Evolutionary conservation across 805 yeast species (phyloP).

Genomic region (Wickerhamiella kazuoi): DNA sequence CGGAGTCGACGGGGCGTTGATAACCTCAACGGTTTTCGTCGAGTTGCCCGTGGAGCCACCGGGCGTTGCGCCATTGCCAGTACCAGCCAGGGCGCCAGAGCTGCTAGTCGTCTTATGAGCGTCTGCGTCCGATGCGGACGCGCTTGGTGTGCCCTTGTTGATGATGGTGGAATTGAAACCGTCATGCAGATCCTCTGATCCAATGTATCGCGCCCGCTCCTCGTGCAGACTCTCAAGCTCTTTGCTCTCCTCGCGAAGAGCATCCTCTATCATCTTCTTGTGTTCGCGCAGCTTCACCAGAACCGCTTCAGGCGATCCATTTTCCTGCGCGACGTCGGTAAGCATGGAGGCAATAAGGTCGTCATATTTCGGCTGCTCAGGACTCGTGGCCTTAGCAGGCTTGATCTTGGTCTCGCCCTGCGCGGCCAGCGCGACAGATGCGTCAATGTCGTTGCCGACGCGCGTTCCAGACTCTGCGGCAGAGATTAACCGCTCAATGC

Average conservation of each 20-base stretch:
- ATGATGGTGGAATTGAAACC: constrained; percentile 79
- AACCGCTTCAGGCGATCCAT: constrained; percentile 21
- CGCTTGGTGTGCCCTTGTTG: constrained; percentile 32
- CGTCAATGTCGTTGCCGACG: constrained; percentile 13
- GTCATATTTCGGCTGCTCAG: constrained; percentile 39
- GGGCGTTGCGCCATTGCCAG: neutral
- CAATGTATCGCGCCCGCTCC: constrained; percentile 59
- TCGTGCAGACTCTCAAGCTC: constrained; percentile 49
- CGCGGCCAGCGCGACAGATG: constrained; percentile 13
- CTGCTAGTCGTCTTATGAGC: constrained; percentile 6
- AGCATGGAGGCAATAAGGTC: constrained; percentile 88
- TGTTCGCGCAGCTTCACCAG: constrained; percentile 36
- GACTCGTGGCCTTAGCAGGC: constrained; percentile 16
- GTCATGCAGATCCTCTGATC: constrained; percentile 79
- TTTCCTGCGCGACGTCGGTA: constrained; percentile 54
- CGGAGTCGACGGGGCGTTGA: constrained; percentile 12
- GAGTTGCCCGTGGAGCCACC: constrained; percentile 4
- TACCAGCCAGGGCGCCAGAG: neutral
- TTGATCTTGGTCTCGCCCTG: constrained; percentile 16
- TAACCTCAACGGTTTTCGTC: constrained; percentile 20
- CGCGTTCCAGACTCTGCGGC: constrained; percentile 23
- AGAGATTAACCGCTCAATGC: constrained; percentile 48
- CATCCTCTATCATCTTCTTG: constrained; percentile 27
- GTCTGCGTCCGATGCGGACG: constrained; percentile 14
- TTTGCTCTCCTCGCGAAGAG: constrained; percentile 48